Percentiles rank a stretch among this genome's conserved stretches.
Conservation (phyloP, 2,329 filamentous ascomycete species). For the Didymella arachidicola region DNA sequence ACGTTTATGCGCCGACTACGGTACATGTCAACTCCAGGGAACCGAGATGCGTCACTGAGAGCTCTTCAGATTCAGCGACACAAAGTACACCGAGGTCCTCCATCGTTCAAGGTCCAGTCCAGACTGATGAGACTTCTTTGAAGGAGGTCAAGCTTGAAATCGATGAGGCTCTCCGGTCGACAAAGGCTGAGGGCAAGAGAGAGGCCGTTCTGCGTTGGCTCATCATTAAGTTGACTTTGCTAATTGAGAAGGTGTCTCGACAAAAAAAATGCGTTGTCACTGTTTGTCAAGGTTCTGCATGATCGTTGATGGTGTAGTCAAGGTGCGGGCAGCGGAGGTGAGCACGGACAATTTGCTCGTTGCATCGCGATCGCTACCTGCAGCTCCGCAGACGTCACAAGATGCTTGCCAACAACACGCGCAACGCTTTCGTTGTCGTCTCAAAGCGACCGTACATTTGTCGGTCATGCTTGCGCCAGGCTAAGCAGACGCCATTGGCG, state of each 20-base stretch:
- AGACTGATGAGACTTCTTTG: neutral
- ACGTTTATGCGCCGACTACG: constrained; percentile 24
- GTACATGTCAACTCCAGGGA: constrained; percentile 6
- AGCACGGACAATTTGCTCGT: constrained; percentile 38
- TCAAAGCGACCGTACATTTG: constrained; percentile 42
- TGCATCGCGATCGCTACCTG: constrained; percentile 20
- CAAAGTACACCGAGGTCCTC: neutral
- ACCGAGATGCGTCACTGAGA: constrained; percentile 11
- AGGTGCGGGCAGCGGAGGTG: constrained; percentile 26
- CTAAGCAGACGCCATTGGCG: constrained; percentile 30
- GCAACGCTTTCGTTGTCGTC: constrained; percentile 29
- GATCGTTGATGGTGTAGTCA: neutral
- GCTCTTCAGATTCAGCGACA: constrained; percentile 5
- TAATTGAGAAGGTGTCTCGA: constrained; percentile 13
- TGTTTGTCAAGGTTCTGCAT: neutral
- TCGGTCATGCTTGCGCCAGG: constrained; percentile 37
- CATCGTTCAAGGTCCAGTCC: neutral
- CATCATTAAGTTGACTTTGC: constrained; percentile 10
- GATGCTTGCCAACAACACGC: constrained; percentile 41
- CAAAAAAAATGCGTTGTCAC: neutral
- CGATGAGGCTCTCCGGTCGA: neutral
- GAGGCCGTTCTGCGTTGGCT: constrained; percentile 21
- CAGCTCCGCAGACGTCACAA: constrained; percentile 32
- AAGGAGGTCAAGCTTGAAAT: constrained; percentile 3
- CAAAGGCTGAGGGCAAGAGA: constrained; percentile 14